Percentiles rank a stretch among this genome's conserved stretches.
phyloP scores from a whole-genome alignment of 2,329 filamentous ascomycete genomes.

The Coleophoma cylindrospora region DNA sequence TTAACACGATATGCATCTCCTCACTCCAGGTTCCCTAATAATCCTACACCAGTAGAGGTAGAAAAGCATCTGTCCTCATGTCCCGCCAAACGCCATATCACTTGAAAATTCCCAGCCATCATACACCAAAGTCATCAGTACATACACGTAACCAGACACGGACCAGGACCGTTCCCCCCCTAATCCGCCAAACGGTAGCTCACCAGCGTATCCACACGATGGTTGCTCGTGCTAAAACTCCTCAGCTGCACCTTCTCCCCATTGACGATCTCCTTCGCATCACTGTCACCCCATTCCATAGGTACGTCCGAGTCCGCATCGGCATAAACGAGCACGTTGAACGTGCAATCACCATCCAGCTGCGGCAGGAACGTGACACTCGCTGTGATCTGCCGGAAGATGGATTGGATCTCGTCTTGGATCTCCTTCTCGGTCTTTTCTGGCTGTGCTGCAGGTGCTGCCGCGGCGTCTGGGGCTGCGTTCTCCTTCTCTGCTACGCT shows the following conservation, averaged over 20 bases:
- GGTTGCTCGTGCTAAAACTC: conserved; percentile 92
- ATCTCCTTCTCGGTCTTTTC: conserved; percentile 94
- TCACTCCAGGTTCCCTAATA: too few species aligned
- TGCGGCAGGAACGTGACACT: conserved; percentile 96
- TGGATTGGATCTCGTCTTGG: conserved; percentile 89
- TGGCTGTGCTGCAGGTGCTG: conserved; percentile 21
- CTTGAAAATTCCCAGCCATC: not conserved
- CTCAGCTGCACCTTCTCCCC: conserved; percentile 93
- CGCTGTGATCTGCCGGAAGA: conserved; percentile 97
- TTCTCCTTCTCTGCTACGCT: conserved; percentile 64
- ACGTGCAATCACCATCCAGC: conserved; percentile 90
- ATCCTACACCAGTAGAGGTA: too few species aligned
- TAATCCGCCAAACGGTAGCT: conserved; percentile 68
- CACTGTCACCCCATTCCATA: conserved; percentile 97
- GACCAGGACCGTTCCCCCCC: conserved; percentile 7
- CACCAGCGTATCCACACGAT: conserved; percentile 90
- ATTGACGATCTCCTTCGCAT: conserved; percentile 90
- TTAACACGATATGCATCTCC: too few species aligned
- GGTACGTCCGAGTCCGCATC: conserved; percentile 96
- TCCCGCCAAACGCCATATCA: too few species aligned
- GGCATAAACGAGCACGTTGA: conserved; percentile 97
- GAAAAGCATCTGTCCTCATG: too few species aligned
- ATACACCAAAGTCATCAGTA: not conserved
- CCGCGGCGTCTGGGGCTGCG: conserved; percentile 43
- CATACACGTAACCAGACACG: not conserved